Evolutionary conservation across 352 stramenopile genomes (phyloP), one percentile per base, ranked within the genome.

Genomic region (Globisporangium nodosum): DNA sequence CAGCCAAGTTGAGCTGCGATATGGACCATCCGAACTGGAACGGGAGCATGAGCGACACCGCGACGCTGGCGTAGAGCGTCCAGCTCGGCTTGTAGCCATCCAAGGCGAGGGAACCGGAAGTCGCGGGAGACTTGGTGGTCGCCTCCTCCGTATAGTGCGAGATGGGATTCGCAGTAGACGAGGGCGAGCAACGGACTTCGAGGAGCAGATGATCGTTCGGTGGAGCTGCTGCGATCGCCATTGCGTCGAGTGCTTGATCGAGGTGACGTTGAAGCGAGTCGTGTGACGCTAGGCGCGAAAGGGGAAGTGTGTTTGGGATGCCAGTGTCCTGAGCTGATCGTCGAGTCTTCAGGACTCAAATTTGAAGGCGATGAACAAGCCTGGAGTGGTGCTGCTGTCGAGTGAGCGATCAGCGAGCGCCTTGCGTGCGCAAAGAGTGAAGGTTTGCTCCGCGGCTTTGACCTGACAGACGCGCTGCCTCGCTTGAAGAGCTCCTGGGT

Each of bases 11-110:
- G 65, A 90, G 64, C 51, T 92, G 82, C 9, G 72, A 73, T 5
- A 76, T 73, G 9, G 73, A 78, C 82, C 74, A 85, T 18, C 74
- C 72, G 52, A 69, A 76, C 61, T 85, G 74, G 35, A 77, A 45
- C 9, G 75, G 54, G 37, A 78, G 75, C 27, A 90, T 50, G 40
- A 87, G 53, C 48, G 66, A 60, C 27, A 92, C 64, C 3, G 68
- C 30, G 13, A 40, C 27, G 43, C 49, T 24, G 24, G 43, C 39
- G 30, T 27, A 52, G 43, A 20, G 24, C 20, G 6, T 16, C 37
- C 37, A 43, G 37, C 37, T 18, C 37, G 37, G 37, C 12, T 43
- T 43, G 37, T 43, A 43, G 37, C 12, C 13, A 43, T 43, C 37
- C 11, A 3, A 6, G 1, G 37, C 13, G 37, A 43, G 12, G 37